Evolutionary conservation across 805 yeast species (phyloP).

Genomic region (Brettanomyces anomalus): DNA sequence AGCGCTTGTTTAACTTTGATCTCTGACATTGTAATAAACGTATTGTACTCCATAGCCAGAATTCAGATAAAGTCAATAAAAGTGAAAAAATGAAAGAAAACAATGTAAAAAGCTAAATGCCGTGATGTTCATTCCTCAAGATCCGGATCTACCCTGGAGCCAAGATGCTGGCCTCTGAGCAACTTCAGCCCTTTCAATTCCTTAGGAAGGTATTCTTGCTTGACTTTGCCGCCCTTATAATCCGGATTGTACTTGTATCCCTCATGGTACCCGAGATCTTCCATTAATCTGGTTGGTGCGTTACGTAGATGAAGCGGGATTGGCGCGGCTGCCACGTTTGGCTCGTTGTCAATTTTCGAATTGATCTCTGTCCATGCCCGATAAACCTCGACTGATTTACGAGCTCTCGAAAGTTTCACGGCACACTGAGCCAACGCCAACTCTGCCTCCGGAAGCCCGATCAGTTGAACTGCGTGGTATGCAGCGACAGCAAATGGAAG

Average conservation of each 20-base stretch:
- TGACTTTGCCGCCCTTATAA: constrained; percentile 59
- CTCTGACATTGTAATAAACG: no score
- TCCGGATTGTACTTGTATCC: constrained; percentile 87
- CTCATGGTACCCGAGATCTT: constrained; percentile 75
- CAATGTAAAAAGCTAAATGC: no score
- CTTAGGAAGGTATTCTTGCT: constrained; percentile 70
- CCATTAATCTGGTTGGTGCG: constrained; percentile 91
- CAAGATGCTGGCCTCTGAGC: constrained; percentile 49
- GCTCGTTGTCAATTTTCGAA: constrained; percentile 44
- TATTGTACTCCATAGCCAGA: no score
- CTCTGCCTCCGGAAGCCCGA: constrained; percentile 95
- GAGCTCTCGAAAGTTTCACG: constrained; percentile 77
- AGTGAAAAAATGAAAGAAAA: no score
- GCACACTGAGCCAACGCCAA: constrained; percentile 86
- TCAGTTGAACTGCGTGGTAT: constrained; percentile 76
- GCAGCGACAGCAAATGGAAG: constrained; percentile 83
- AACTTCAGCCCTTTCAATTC: constrained; percentile 41
- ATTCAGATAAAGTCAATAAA: no score
- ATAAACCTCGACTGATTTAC: constrained; percentile 80
- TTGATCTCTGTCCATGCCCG: constrained; percentile 70
- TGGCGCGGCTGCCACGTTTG: constrained; percentile 50
- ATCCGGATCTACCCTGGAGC: constrained; percentile 37
- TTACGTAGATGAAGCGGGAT: constrained; percentile 82
- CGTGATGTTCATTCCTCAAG: constrained; percentile 9
- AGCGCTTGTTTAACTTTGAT: no score